These are phyloP conservation scores for Leucosporidium yakuticum DNA, from an alignment of 768 basidiomycete species.

Conservation along the genomic window DNA sequence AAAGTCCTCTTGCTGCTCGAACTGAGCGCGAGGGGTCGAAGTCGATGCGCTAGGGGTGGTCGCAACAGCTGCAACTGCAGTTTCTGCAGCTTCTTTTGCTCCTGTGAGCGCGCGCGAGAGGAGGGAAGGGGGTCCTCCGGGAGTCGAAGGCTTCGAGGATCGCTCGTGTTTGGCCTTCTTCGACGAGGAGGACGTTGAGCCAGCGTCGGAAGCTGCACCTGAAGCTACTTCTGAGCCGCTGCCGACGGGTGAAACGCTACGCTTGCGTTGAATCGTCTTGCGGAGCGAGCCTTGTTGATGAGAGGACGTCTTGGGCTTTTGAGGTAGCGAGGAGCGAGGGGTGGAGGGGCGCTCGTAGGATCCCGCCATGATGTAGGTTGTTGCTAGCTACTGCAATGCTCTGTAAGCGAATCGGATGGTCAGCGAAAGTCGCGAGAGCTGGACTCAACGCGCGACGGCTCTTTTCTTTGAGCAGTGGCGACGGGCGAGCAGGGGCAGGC, in stretches of 20 bases:
- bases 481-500: no score
- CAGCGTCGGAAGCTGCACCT: background rate
- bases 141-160: background rate
- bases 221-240: background rate
- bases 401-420: no score
- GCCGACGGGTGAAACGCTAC: constrained; percentile 1
- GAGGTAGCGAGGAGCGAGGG: no score
- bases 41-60: background rate
- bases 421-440: no score
- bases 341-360: no score
- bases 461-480: no score
- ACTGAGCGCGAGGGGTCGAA: constrained; percentile 11
- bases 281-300: background rate
- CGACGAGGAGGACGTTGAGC: background rate
- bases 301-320: no score
- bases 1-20: constrained; percentile 35
- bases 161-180: background rate
- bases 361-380: no score
- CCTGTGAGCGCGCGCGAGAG: background rate
- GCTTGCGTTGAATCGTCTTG: constrained; percentile 3
- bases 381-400: no score
- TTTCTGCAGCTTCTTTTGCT: background rate
- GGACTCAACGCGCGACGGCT: no score
- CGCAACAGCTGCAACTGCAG: background rate
- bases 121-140: background rate